phyloP scores from a whole-genome alignment of 179 eudicot species.

The Camellia oleifera region DNA sequence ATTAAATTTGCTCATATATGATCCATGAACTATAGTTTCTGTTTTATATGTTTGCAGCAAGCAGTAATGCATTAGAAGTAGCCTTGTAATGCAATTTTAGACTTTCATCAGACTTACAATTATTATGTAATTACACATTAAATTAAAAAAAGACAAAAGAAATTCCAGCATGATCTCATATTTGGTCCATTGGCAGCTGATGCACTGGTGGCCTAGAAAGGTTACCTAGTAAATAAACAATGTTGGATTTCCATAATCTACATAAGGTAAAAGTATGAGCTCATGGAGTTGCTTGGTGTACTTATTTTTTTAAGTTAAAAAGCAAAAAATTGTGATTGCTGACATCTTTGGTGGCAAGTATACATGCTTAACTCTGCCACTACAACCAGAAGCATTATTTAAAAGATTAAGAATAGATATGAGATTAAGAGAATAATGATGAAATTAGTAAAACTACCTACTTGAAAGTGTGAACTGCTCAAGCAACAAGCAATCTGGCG shows the following conservation, averaged over 20 bases:
- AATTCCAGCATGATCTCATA: background rate
- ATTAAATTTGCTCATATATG: background rate
- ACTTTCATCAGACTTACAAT: no score
- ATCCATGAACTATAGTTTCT: background rate
- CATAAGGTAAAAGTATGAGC: background rate
- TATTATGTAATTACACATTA: no score
- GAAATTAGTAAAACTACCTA: background rate
- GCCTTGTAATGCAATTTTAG: background rate
- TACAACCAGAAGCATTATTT: slow-evolving; percentile 3
- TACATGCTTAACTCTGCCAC: background rate
- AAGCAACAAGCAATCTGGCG: slow-evolving; percentile 35
- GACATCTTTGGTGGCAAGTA: background rate
- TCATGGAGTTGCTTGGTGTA: background rate
- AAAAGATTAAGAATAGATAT: background rate
- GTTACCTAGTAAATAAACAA: background rate
- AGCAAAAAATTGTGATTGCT: background rate
- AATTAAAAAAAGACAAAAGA: background rate
- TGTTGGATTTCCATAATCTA: background rate
- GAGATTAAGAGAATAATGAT: background rate
- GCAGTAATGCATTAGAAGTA: background rate
- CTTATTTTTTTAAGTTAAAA: background rate
- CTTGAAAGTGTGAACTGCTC: slow-evolving; percentile 48
- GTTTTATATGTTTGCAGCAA: background rate
- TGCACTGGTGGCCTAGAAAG: background rate
- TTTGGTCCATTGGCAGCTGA: background rate